A percentile compares a stretch with the other conserved stretches of the same genome.
phyloP scores from a whole-genome alignment of 2,329 filamentous ascomycete species.

The Penicillium sp. region DNA sequence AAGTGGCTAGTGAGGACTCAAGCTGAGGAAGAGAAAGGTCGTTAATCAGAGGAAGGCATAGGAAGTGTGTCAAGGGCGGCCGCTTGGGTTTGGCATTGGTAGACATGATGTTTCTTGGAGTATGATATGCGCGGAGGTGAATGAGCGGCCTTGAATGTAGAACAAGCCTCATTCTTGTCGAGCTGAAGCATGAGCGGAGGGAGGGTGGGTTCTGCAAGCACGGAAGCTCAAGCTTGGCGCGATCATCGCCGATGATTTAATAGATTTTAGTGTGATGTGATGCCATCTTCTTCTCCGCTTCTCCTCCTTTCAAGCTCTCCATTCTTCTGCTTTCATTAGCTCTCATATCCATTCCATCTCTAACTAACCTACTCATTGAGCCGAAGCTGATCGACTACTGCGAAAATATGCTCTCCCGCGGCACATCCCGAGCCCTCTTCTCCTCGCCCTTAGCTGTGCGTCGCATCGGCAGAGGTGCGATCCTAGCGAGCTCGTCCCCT shows the following conservation, averaged over 20 bases:
- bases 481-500: slow-evolving; percentile 20
- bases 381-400: not conserved
- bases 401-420: slow-evolving; percentile 42
- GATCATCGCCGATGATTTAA: slow-evolving; percentile 15
- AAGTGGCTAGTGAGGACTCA: slow-evolving; percentile 63
- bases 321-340: not conserved
- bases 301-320: slow-evolving; percentile 9
- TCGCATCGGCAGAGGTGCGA: slow-evolving; percentile 26
- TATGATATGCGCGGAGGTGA: slow-evolving; percentile 11
- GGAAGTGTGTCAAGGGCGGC: slow-evolving; percentile 51
- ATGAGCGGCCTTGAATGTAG: slow-evolving; percentile 2
- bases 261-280: slow-evolving; percentile 4
- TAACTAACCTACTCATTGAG: not conserved
- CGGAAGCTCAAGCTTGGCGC: slow-evolving; percentile 13
- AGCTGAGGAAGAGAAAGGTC: slow-evolving; percentile 66
- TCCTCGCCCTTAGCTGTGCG: slow-evolving; percentile 24
- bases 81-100: slow-evolving; percentile 25
- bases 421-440: slow-evolving; percentile 49
- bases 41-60: slow-evolving; percentile 66
- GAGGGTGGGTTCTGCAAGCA: not conserved
- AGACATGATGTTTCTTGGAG: slow-evolving; percentile 9
- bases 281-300: slow-evolving; percentile 11
- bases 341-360: not conserved
- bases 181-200: not conserved
- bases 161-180: slow-evolving; percentile 14